phyloP scores from a whole-genome alignment of 129 eudicot genomes.

The Flaveria bidentis region DNA sequence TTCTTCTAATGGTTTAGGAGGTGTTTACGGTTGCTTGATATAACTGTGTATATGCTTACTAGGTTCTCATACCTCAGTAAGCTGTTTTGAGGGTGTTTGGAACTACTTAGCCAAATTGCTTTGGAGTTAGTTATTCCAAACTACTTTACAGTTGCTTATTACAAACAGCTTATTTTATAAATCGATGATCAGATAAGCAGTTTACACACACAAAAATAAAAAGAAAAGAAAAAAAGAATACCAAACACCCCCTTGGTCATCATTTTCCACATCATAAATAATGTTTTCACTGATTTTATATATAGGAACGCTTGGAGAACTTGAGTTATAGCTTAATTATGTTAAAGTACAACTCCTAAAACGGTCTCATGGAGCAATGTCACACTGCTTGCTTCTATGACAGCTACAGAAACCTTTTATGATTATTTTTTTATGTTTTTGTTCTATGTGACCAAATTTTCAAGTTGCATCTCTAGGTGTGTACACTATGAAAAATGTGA shows the following conservation, averaged over 20 bases:
- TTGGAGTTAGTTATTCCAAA: neutral
- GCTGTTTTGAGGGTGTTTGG: neutral
- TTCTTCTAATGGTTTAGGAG: neutral
- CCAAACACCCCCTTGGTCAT: neutral
- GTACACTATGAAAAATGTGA: no score
- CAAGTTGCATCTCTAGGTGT: no score
- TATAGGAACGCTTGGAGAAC: neutral
- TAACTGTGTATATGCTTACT: no score
- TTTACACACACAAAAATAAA: no score
- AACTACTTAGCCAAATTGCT: neutral
- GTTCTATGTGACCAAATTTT: neutral
- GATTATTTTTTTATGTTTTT: neutral
- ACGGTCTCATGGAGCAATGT: neutral
- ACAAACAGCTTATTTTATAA: neutral
- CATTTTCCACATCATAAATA: neutral
- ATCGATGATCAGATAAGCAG: neutral
- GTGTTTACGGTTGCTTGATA: neutral
- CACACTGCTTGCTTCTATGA: conserved; percentile 4
- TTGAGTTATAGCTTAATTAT: neutral
- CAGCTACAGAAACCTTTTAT: neutral
- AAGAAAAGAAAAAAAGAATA: neutral
- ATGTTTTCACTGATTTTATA: neutral
- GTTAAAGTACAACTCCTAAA: neutral
- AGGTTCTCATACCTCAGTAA: no score
- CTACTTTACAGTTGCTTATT: neutral